Base-by-base conservation (phyloP, 1,284 basidiomycete species). In the Crocinoboletus sp. region DNA sequence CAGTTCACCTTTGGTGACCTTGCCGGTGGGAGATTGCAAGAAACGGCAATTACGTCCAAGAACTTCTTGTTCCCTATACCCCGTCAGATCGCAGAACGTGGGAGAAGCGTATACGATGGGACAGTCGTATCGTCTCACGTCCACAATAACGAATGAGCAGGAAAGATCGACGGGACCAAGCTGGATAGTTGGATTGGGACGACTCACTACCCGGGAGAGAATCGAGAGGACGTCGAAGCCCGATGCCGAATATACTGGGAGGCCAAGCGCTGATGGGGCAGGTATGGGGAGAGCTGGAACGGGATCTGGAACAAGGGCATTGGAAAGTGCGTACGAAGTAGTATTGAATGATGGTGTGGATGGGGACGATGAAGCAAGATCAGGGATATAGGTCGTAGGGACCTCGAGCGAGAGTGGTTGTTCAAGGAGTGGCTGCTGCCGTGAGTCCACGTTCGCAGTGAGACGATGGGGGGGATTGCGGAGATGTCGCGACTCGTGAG, bases 101-200 rank as follows among this genome's bases (percentile, higher is more conserved):
- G 89, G 89, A 10, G 83, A 88, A 46, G 89, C 90, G 56, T 94
- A 96, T 9, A 96, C 82, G 58, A 97, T 84, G 1, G 94, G 92
- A 38, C 73, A 73, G 59, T 97, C 93, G 54, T 80, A 80, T 38
- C 85, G 72, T 11, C 87, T 78, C 15, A 84, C 77, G 61, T 97
- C 94, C 43, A 86, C 84, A 39, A 98, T 87, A 52, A 89, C 76
- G 64, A 98, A 97, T 8, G 89, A 81, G 61, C 90, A 94, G 3
- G 89, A 87, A 46, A 94, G 72, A 64, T 98, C 94, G 28, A 98
- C 89, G 0, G 94, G 91, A 8, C 94, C 94, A 15, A 97, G 77
- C 6, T 76, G 67, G 37, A 96, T 79, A 48, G 76, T 80, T 1
- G 90, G 91, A 54, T 87, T 77, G 0, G 82, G 81, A 2, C 94